Base-by-base conservation (phyloP, 116 monocot genomes). In the Dioscorea cayenensis region DNA sequence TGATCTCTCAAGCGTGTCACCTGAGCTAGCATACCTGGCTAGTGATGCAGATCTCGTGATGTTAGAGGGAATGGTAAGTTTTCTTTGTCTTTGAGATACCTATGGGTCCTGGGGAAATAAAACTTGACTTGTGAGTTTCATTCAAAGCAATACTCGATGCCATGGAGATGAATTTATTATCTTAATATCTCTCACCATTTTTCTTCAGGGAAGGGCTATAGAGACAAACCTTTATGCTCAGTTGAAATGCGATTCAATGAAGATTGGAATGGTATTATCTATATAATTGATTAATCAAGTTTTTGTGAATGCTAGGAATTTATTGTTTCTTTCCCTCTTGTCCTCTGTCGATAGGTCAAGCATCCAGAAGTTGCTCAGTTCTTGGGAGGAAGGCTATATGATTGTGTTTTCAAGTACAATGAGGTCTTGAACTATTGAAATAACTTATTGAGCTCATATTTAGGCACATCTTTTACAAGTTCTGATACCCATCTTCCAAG, bases 331-430 rank as follows among this genome's bases (percentile, higher is more conserved):
- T 43, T 12, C 7, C 43, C 43, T 10, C 43, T 12, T 43, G 6
- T 12, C 43, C 43, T 43, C 12, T 43, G 43, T 43, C 11, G 6
- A 36, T 83, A 97, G 97, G 90, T 97, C 23, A 97, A 97, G 66
- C 97, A 97, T 71, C 83, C 86, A 35, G 97, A 97, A 65, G 93
- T 97, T 76, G 97, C 97, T 64, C 90, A 89, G 75, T 97, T 93
- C 75, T 79, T 96, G 78, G 92, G 96, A 74, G 90, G 93, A 23
- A 82, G 90, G 75, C 90, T 93, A 59, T 97, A 97, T 64, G 93
- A 97, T 70, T 93, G 97, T 64, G 93, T 97, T 10, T 83, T 97
- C 82, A 97, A 93, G 69, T 97, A 82, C 81, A 90, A 82, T 68
- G 90, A 90, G 79, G 92, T 84, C 62, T 68, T 77, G 55, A 86